A percentile compares a stretch with the other conserved stretches of the same genome.
Conservation (phyloP, 148 eudicot species). For the Arbutus unedo region DNA sequence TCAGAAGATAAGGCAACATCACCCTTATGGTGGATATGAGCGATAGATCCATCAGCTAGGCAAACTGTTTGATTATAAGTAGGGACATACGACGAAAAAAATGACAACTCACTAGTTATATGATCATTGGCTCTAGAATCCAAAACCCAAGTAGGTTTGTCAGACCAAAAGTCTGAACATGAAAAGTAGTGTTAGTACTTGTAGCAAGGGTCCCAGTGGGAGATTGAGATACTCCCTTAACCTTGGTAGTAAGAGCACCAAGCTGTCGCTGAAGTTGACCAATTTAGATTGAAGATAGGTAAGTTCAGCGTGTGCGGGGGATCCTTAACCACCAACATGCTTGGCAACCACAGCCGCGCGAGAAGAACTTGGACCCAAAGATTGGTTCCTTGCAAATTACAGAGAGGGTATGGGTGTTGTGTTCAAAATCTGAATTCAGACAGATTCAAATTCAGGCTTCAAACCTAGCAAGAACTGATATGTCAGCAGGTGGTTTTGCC, state of each 20-base stretch:
- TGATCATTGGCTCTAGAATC: neutral
- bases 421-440: neutral
- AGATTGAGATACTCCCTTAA: neutral
- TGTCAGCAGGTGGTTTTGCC: neutral
- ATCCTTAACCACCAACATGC: neutral
- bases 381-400: neutral
- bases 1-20: neutral
- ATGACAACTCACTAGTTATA: neutral
- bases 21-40: neutral
- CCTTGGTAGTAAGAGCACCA: neutral
- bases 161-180: neutral
- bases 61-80: neutral
- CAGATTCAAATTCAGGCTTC: no score
- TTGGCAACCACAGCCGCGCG: neutral
- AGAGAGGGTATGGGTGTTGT: no score
- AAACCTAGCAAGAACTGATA: neutral
- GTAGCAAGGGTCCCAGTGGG: neutral
- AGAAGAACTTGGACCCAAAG: neutral
- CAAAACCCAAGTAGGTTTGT: neutral
- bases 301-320: neutral
- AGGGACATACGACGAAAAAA: neutral
- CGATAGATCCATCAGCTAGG: neutral
- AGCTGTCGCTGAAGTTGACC: neutral
- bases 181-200: neutral
- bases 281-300: neutral